These are phyloP conservation scores for Cladosporium sp. DNA, from an alignment of 2,329 filamentous ascomycete genomes.

Conservation along the genomic window DNA sequence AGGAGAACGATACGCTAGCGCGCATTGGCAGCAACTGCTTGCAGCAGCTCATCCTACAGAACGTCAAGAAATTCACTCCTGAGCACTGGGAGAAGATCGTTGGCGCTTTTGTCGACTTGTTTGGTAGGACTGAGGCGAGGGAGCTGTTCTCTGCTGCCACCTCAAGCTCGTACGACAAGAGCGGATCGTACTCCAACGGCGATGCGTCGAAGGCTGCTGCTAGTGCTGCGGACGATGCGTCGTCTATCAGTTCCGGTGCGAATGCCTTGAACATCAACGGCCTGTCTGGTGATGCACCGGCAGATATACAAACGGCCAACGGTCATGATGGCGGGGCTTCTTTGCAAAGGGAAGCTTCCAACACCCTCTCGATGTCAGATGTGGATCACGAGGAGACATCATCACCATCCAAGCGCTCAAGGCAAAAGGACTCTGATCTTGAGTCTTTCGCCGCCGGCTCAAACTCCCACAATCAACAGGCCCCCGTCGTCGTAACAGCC, in stretches of 20 bases:
- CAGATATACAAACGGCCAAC: conserved; percentile 26
- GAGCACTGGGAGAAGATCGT: conserved; percentile 95
- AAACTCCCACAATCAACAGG: conserved; percentile 70
- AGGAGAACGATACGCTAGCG: conserved; percentile 98
- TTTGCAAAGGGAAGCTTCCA: background rate
- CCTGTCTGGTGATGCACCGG: conserved; percentile 23
- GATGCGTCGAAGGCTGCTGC: conserved; percentile 26
- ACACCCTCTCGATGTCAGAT: conserved; percentile 19
- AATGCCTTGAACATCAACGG: conserved; percentile 49
- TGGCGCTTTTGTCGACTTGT: conserved; percentile 91
- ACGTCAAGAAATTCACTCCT: conserved; percentile 84
- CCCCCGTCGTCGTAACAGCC: conserved; percentile 87
- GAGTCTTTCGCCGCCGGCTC: conserved; percentile 84
- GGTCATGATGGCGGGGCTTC: conserved; percentile 20
- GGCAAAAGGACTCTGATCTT: conserved; percentile 42
- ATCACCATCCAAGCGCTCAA: conserved; percentile 19
- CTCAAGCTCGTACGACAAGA: conserved; percentile 42
- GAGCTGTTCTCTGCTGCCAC: conserved; percentile 87
- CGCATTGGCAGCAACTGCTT: conserved; percentile 97
- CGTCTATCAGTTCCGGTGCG: conserved; percentile 24
- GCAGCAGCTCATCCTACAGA: conserved; percentile 93
- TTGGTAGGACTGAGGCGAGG: conserved; percentile 89
- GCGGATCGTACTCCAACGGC: conserved; percentile 29
- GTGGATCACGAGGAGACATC: conserved; percentile 23
- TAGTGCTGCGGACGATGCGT: conserved; percentile 20